These are phyloP conservation scores for Effrenium voratum DNA, from an alignment of 73 alveolate genomes.

Conservation along the genomic window DNA sequence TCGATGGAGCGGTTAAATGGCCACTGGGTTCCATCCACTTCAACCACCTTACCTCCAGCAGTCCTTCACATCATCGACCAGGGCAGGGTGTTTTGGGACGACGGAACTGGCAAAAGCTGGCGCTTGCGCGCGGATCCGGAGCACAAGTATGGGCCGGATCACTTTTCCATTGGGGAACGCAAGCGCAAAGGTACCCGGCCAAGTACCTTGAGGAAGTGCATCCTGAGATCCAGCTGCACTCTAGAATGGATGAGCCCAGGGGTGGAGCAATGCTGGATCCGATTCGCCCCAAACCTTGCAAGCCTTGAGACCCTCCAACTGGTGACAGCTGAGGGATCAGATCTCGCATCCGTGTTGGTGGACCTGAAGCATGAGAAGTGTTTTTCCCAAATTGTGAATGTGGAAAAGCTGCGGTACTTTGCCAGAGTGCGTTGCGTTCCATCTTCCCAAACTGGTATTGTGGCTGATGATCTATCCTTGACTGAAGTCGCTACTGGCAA, in stretches of 20 bases:
- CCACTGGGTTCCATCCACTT: not conserved
- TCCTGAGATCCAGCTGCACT: slow-evolving; percentile 31
- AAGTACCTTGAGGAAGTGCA: slow-evolving; percentile 26
- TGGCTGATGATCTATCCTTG: not conserved
- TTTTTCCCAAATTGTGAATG: slow-evolving; percentile 25
- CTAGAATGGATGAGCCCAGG: not conserved
- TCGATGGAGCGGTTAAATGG: slow-evolving; percentile 17
- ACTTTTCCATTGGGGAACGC: slow-evolving; percentile 31
- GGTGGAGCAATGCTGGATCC: slow-evolving; percentile 1
- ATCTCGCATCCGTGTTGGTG: not conserved
- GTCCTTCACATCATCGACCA: not conserved
- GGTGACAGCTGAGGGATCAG: not conserved
- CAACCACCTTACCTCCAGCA: not conserved
- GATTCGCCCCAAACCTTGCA: not conserved
- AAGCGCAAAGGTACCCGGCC: slow-evolving; percentile 19
- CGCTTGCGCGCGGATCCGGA: slow-evolving; percentile 7
- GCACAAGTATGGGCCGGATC: slow-evolving; percentile 24
- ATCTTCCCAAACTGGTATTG: not conserved
- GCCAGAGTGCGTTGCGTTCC: not conserved
- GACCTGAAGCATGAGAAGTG: slow-evolving; percentile 22
- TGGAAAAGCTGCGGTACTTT: not conserved
- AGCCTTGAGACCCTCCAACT: not conserved
- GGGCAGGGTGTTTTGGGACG: slow-evolving; percentile 23
- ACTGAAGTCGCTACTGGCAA: slow-evolving; percentile 42
- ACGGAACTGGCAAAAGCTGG: not conserved